Base-by-base conservation (phyloP, 768 basidiomycete genomes). In the Antrodiella citrinella region DNA sequence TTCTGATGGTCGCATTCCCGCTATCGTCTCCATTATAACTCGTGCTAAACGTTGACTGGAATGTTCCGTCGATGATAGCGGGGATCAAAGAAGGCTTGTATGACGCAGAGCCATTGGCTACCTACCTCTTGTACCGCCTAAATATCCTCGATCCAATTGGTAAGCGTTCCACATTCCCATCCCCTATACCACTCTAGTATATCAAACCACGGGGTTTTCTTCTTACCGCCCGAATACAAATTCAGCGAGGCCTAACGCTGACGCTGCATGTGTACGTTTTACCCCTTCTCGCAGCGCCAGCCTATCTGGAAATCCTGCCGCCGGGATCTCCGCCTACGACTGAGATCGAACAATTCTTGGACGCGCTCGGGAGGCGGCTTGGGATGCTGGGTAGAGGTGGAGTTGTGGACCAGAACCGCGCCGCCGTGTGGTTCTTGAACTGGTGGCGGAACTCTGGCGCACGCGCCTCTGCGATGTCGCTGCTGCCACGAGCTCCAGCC, bases 31-130 rank as follows among this genome's bases (percentile, higher is more conserved):
- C 30, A 35, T 35, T 35, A 35, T 35, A 15, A n/a, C 30, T 35
- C 30, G 9, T 22, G 42, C n/a, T 18, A 22, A 44, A 7, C 42
- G 18, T 44, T 7, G 42, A 39, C n/a, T 22, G 21, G 18, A 22
- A 44, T 22, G 18, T 35, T 35, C 30, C 30, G 30, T 15, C 30
- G 30, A 35, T 35, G 30, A 35, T 62, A 92, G 91, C 91, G 65
- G 91, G 92, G 19, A 93, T 97, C 71, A 96, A 96, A 67, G 91
- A 93, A 72, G 83, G 87, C 20, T 65, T 96, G 51, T 93, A 94
- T 63, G 88, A 92, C 64, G 73, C 80, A 54, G 89, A 95, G 64
- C 73, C 84, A 2, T 74, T 95, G 42, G 90, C 88, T 24, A 77
- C 86, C 45, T 98, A 96, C 72, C 72, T 97, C 23, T 66, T 95